Conservation (phyloP, 805 yeast species). For the Candida maesae region DNA sequence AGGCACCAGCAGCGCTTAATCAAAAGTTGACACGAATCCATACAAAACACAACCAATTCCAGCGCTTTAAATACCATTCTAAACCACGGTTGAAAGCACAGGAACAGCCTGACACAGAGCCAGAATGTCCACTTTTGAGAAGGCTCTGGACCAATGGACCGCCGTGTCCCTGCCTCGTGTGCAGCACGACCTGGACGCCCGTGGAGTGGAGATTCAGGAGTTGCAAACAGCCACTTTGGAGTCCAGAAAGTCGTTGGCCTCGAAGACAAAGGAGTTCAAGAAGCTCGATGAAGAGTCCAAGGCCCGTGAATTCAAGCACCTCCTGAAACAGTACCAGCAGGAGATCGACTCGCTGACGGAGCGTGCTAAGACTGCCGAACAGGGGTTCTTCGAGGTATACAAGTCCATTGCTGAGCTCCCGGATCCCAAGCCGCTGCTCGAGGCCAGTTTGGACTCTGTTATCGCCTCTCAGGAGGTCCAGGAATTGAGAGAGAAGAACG, state of each 20-base stretch:
- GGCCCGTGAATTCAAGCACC: slow-evolving; percentile 56
- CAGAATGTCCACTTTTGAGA: slow-evolving; percentile 19
- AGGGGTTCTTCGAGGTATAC: slow-evolving; percentile 69
- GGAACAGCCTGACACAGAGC: background rate
- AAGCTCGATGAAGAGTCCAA: slow-evolving; percentile 67
- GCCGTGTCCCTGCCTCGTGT: slow-evolving; percentile 65
- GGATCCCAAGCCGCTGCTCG: slow-evolving; percentile 82
- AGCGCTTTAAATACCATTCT: background rate
- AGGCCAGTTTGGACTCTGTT: slow-evolving; percentile 63
- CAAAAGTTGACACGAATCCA: background rate
- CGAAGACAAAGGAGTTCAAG: slow-evolving; percentile 81
- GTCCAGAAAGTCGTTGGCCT: slow-evolving; percentile 72
- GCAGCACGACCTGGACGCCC: slow-evolving; percentile 70
- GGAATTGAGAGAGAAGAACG: slow-evolving; percentile 48
- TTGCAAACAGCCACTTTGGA: slow-evolving; percentile 64
- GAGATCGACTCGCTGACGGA: slow-evolving; percentile 83
- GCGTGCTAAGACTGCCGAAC: slow-evolving; percentile 72
- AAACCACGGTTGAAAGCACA: no score
- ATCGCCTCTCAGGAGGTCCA: slow-evolving; percentile 50
- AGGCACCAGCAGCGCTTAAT: no score
- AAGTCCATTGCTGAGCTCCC: slow-evolving; percentile 83
- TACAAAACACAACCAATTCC: no score
- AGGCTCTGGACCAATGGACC: slow-evolving; percentile 72
- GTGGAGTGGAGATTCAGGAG: slow-evolving; percentile 68
- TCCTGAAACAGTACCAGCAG: slow-evolving; percentile 74